Conservation (phyloP, 176 grass and related monocot genomes). For the Cenchrus purpureus region DNA sequence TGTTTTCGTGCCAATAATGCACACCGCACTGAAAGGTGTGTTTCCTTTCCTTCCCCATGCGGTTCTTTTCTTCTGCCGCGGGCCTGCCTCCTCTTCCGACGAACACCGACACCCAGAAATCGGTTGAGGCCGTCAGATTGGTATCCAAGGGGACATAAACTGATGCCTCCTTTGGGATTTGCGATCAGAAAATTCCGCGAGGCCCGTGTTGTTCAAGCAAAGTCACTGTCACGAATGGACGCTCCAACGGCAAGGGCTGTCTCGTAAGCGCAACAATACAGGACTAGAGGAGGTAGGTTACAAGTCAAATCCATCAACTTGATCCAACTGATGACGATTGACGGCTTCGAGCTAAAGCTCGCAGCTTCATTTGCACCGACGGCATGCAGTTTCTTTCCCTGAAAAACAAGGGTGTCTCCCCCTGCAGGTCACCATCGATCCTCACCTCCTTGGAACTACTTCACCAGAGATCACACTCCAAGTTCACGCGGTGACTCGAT, state of each 20-base stretch:
- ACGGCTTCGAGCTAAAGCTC: neutral
- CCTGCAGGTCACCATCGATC: neutral
- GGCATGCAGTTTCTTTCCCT: neutral
- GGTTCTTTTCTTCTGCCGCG: neutral
- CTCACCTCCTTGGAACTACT: neutral
- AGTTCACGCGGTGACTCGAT: neutral
- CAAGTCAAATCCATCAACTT: neutral
- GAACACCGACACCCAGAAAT: neutral
- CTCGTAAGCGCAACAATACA: neutral
- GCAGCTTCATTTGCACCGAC: neutral
- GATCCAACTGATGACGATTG: neutral
- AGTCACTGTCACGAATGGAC: conserved; percentile 5
- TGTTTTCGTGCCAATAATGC: neutral
- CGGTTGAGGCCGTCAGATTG: neutral
- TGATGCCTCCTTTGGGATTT: neutral
- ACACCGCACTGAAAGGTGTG: neutral
- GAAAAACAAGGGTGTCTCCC: neutral
- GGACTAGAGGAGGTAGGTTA: neutral
- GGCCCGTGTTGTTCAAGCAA: neutral
- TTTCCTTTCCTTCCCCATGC: neutral
- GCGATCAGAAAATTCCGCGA: neutral
- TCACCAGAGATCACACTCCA: no score
- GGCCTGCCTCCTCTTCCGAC: neutral
- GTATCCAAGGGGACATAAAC: neutral
- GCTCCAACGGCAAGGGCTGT: conserved; percentile 1